Percentiles rank a stretch among this genome's conserved stretches.
Conservation (phyloP, 768 basidiomycete genomes). For the Crassisporium funariophilum region DNA sequence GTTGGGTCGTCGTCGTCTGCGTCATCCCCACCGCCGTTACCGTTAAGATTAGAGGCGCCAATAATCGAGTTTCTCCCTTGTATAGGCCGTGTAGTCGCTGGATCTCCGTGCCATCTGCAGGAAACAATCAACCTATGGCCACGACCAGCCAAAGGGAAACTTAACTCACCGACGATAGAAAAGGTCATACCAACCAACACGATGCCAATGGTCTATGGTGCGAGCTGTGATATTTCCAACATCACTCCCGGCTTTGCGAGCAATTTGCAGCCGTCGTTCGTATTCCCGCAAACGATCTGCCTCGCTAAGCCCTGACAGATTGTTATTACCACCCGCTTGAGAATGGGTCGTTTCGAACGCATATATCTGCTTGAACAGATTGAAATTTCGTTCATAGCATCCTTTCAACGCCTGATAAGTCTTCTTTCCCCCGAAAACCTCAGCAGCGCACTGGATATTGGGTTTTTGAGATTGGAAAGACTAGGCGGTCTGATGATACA, state of each 20-base stretch:
- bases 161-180: slow-evolving; percentile 63
- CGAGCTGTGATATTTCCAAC: slow-evolving; percentile 74
- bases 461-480: slow-evolving; percentile 7
- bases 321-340: slow-evolving; percentile 32
- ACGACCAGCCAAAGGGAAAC: not conserved
- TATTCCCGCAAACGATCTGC: slow-evolving; percentile 70
- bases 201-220: slow-evolving; percentile 80
- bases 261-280: slow-evolving; percentile 67
- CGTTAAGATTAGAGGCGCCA: slow-evolving; percentile 29
- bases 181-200: slow-evolving; percentile 73
- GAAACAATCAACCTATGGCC: not conserved
- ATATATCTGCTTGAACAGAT: slow-evolving; percentile 82
- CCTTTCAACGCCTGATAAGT: slow-evolving; percentile 85
- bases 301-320: slow-evolving; percentile 49
- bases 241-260: slow-evolving; percentile 66
- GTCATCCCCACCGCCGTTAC: slow-evolving; percentile 38
- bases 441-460: slow-evolving; percentile 57
- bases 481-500: slow-evolving; percentile 14
- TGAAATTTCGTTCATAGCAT: slow-evolving; percentile 84
- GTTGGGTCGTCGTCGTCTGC: slow-evolving; percentile 55
- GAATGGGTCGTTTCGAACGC: slow-evolving; percentile 61
- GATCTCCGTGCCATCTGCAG: slow-evolving; percentile 67
- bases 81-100: slow-evolving; percentile 54
- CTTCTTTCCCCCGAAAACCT: slow-evolving; percentile 76
- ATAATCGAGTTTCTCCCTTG: slow-evolving; percentile 37